Conservation (phyloP, 495 filamentous ascomycete species). For the Aspergillus ellipticus region DNA sequence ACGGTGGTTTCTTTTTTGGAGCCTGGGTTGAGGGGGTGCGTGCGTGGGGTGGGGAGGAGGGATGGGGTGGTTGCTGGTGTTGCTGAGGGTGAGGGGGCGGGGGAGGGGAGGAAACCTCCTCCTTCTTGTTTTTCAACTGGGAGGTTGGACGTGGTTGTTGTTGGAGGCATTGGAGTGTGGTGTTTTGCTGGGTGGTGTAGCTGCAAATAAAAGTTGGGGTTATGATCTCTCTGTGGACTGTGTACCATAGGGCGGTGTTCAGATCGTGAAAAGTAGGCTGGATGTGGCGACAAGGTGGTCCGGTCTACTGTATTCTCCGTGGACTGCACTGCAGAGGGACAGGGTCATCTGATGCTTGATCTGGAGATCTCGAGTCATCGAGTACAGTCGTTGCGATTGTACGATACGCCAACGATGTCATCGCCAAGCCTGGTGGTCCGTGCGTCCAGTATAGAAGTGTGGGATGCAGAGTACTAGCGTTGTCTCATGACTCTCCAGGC, state of each 20-base stretch:
- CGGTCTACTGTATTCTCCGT: too few species aligned
- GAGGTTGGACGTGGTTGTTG: constrained; percentile 7
- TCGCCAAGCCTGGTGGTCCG: not conserved
- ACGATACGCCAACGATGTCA: not conserved
- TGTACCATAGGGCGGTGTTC: too few species aligned
- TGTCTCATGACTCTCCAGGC: not conserved
- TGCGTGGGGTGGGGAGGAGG: constrained; percentile 60
- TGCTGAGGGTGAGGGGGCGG: constrained; percentile 54
- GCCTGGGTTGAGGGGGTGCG: constrained; percentile 62
- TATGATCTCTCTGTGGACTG: too few species aligned
- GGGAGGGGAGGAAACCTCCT: constrained; percentile 50
- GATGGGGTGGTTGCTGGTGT: constrained; percentile 42
- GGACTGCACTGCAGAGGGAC: too few species aligned
- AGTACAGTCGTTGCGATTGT: too few species aligned
- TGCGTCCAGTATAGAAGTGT: not conserved
- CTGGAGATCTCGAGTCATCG: not conserved
- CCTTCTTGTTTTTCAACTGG: not conserved
- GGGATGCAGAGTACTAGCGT: not conserved
- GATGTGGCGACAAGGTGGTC: too few species aligned
- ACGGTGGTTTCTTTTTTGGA: constrained; percentile 73
- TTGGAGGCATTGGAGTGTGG: constrained; percentile 7
- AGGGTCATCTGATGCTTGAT: too few species aligned
- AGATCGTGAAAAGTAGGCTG: too few species aligned
- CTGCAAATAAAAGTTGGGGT: too few species aligned
- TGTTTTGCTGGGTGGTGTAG: not conserved